Evolutionary conservation across 176 grass and related monocot species (phyloP).

Genomic region (Chloris gayana): DNA sequence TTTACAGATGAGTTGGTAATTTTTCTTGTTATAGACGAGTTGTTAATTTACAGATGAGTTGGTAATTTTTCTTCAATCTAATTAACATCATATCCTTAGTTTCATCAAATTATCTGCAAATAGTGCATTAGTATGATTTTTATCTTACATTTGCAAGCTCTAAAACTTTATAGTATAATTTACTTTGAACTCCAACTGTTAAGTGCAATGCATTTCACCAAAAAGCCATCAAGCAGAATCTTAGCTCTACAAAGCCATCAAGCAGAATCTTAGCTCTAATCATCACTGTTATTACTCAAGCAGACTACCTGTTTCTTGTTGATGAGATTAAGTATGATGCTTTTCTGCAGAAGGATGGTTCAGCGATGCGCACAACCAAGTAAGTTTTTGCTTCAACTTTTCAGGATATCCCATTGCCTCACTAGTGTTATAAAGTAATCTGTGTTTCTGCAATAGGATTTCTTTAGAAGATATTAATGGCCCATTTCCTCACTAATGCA

Average conservation of each 20-base stretch:
- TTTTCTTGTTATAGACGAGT: no score
- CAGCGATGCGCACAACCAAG: constrained; percentile 73
- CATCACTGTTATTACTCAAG: neutral
- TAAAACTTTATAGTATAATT: neutral
- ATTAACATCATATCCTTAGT: neutral
- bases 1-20: no score
- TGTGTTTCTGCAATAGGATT: neutral
- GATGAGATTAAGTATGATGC: neutral
- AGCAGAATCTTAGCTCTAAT: neutral
- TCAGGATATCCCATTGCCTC: neutral
- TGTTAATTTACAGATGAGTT: no score
- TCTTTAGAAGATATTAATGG: neutral
- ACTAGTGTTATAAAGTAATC: neutral
- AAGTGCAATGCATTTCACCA: no score
- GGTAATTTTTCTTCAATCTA: neutral
- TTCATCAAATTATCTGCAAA: neutral
- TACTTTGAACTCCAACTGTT: no score
- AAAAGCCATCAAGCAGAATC: no score
- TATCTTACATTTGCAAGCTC: neutral
- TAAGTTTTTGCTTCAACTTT: constrained; percentile 30
- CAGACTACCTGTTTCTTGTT: neutral
- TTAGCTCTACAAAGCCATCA: neutral
- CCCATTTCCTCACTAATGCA: neutral
- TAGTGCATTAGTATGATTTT: neutral
- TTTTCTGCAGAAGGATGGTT: constrained; percentile 93